Evolutionary conservation across 2,329 filamentous ascomycete species (phyloP), one percentile per base, ranked within the genome.

Genomic region (Tolypocladium ovalisporum): DNA sequence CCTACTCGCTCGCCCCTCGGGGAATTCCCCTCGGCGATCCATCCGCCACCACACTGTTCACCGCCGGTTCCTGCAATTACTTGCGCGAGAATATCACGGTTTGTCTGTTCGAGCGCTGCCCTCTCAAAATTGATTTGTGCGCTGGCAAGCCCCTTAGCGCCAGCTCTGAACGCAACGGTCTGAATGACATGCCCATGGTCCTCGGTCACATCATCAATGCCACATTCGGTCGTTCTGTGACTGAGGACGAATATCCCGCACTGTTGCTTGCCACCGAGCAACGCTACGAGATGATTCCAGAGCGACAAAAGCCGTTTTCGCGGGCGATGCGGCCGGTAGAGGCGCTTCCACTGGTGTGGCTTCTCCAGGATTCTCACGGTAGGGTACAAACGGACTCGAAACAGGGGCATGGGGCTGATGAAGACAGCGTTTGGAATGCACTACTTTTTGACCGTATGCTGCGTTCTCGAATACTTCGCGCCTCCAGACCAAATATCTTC

Each of bases 41-140:
- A 0, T 61, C 63, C 0, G 58, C 64, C 3, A 67, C 68, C 0
- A 19, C 36, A 12, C 61, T 79, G 0, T 60, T 71, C 2, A 67
- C 68, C 4, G 72, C 76, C 1, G 76, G 76, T 0, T 76, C 76
- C 56, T 80, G 76, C 77, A 80, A 80, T 58, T 79, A 79, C 56
- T 68, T 80, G 0, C 71, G 77, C 1, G 76, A 80, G 62, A 76
- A 80, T 40, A 79, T 80, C n/a, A 79, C 78, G 0, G 76, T 79
- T n/a, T 76, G 76, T n/a, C 62, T 80, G 1, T 77, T 76, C 44
- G 67, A 74, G 40, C 63, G 67, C 7, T 74, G 73, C 27, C 68
- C 68, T 0, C 61, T 78, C 1, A 77, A 76, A 60, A 76, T 78
- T 56, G 66, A 74, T 22, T 55, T 75, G 15, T 52, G 65, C 15